Evolutionary conservation across 2,329 filamentous ascomycete genomes (phyloP).

Genomic region (Fusarium subtropicale): DNA sequence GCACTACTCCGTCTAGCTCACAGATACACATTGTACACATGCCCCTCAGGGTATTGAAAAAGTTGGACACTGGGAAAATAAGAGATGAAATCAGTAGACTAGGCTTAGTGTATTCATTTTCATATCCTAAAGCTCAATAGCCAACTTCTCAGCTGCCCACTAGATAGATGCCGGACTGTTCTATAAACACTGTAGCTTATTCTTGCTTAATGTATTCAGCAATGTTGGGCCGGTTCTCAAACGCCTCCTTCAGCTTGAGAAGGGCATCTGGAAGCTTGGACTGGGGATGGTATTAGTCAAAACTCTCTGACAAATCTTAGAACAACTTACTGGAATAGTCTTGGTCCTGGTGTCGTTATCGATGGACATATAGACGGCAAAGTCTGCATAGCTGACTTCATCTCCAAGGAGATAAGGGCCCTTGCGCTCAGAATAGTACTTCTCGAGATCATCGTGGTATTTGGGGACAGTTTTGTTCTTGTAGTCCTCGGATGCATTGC

Average conservation of each 20-base stretch:
- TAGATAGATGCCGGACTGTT: not conserved
- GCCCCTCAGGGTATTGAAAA: too few species aligned
- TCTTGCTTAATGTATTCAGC: conserved; percentile 27
- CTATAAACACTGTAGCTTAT: not conserved
- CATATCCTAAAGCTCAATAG: too few species aligned
- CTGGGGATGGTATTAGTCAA: not conserved
- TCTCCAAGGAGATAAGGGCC: conserved; percentile 28
- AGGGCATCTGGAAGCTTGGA: conserved; percentile 18
- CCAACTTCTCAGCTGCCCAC: too few species aligned
- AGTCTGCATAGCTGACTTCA: conserved; percentile 27
- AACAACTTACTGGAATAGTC: conserved; percentile 5
- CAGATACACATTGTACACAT: too few species aligned
- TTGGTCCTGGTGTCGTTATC: conserved; percentile 31
- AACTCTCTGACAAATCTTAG: accelerated
- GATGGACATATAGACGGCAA: conserved; percentile 29
- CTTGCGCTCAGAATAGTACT: conserved; percentile 30
- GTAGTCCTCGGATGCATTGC: conserved; percentile 14
- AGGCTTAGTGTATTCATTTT: too few species aligned
- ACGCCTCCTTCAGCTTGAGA: conserved; percentile 23
- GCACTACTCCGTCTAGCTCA: too few species aligned
- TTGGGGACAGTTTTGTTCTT: conserved; percentile 23
- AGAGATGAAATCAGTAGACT: too few species aligned
- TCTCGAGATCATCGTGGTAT: conserved; percentile 16
- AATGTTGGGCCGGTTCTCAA: conserved; percentile 25
- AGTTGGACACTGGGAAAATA: too few species aligned